These are phyloP conservation scores for Euphorbia celastroides DNA, from an alignment of 441 rosid genomes.

Conservation along the genomic window DNA sequence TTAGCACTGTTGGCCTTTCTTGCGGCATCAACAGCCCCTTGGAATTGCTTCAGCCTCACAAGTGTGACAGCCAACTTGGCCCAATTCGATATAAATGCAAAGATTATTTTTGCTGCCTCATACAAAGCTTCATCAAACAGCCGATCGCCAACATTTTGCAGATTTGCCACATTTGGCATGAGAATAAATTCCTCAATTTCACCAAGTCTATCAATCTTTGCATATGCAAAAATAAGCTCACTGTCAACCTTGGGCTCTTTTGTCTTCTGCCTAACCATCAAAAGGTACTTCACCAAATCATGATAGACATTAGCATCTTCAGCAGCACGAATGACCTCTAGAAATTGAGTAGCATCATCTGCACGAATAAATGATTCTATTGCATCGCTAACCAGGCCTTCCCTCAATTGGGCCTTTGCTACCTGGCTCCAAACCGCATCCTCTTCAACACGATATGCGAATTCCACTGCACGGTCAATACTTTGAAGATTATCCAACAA, in stretches of 20 bases:
- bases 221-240: constrained; percentile 98
- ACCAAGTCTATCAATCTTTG: constrained; percentile 88
- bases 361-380: constrained; percentile 98
- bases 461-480: constrained; percentile 97
- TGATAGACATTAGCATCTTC: constrained; percentile 88
- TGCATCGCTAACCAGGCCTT: constrained; percentile 94
- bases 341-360: constrained; percentile 90
- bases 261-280: constrained; percentile 96
- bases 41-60: constrained; percentile 91
- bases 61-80: constrained; percentile 95
- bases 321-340: constrained; percentile 82
- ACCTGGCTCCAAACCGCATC: constrained; percentile 99
- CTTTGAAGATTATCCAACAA: constrained; percentile 77
- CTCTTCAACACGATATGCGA: constrained; percentile 97
- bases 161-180: constrained; percentile 98
- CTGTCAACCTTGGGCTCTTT: constrained; percentile 99
- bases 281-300: constrained; percentile 91
- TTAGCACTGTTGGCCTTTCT: constrained; percentile 98
- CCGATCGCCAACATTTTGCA: constrained; percentile 96
- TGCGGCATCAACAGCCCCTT: constrained; percentile 99
- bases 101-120: constrained; percentile 97
- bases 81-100: constrained; percentile 97
- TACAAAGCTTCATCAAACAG: constrained; percentile 80
- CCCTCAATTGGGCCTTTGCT: constrained; percentile 94
- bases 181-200: constrained; percentile 97